These are phyloP conservation scores for Cephaloascus albidus DNA, from an alignment of 805 yeast genomes.

Conservation along the genomic window DNA sequence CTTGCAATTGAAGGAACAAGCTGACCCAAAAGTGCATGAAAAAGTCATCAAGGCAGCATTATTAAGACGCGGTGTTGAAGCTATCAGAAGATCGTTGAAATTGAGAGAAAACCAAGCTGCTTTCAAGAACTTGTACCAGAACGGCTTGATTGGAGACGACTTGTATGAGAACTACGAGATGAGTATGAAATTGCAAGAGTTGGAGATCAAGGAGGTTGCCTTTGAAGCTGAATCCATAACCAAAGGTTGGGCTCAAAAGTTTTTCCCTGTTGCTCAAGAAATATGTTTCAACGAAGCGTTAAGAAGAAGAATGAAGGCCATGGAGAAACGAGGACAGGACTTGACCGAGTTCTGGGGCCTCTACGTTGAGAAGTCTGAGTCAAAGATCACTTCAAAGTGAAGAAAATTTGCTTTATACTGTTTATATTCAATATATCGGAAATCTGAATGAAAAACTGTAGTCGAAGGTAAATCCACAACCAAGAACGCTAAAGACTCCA, in stretches of 20 bases:
- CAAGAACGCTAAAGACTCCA: no score
- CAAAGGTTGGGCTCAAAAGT: constrained; percentile 71
- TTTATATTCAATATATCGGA: no score
- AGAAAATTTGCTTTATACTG: no score
- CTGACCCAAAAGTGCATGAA: constrained; percentile 59
- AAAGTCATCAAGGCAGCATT: constrained; percentile 60
- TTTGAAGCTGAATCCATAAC: constrained; percentile 65
- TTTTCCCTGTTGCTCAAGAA: constrained; percentile 77
- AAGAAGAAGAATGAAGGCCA: constrained; percentile 54
- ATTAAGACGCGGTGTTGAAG: constrained; percentile 68
- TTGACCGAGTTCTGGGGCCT: constrained; percentile 22
- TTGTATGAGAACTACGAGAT: constrained; percentile 71
- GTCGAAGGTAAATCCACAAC: no score
- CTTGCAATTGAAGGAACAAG: constrained; percentile 41
- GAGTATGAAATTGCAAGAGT: constrained; percentile 68
- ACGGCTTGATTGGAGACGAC: constrained; percentile 89
- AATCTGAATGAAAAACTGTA: no score
- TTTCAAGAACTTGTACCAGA: constrained; percentile 66
- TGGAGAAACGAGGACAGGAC: constrained; percentile 27
- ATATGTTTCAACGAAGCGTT: constrained; percentile 89
- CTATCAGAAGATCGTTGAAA: constrained; percentile 73
- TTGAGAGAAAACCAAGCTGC: constrained; percentile 70
- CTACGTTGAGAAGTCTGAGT: background rate
- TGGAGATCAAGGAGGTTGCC: constrained; percentile 71
- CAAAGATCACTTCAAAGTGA: no score